phyloP scores from a whole-genome alignment of 768 basidiomycete species.

The Boletus fagicola region DNA sequence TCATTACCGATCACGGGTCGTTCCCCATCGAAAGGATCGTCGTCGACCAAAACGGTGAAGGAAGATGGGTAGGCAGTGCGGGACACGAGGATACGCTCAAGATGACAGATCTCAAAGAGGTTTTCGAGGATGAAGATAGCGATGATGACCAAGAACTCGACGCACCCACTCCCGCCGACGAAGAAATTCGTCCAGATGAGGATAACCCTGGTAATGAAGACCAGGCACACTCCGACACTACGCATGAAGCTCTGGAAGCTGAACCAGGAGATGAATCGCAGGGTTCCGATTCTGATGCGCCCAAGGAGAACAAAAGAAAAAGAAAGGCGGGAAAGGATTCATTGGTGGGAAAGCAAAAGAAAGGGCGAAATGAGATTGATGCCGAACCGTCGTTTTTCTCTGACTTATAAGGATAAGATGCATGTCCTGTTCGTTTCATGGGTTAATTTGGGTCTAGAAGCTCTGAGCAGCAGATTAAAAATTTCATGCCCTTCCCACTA shows the following conservation, averaged over 20 bases:
- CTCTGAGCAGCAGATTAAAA: not conserved
- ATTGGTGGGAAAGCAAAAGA: constrained; percentile 50
- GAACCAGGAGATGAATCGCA: constrained; percentile 25
- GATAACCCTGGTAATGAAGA: constrained; percentile 8
- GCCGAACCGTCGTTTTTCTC: constrained; percentile 66
- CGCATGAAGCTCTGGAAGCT: constrained; percentile 5
- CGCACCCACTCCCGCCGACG: constrained; percentile 27
- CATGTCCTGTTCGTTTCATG: not conserved
- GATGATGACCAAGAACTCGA: constrained; percentile 21
- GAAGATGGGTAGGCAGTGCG: constrained; percentile 89
- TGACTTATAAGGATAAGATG: constrained; percentile 42
- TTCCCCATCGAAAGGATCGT: constrained; percentile 89
- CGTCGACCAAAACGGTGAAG: constrained; percentile 53
- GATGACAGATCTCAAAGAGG: constrained; percentile 78
- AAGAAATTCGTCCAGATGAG: constrained; percentile 20
- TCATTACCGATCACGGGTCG: constrained; percentile 88
- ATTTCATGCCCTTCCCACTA: not conserved
- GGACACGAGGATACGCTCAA: constrained; percentile 87
- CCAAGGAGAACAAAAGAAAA: constrained; percentile 51
- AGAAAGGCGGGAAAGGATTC: constrained; percentile 53
- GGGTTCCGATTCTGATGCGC: constrained; percentile 29
- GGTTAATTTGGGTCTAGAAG: not conserved
- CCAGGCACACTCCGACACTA: constrained; percentile 9
- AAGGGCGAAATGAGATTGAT: constrained; percentile 57
- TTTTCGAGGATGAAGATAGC: constrained; percentile 49